Evolutionary conservation across 208 protist species (phyloP), one percentile per base, ranked within the genome.

Genomic region (Acanthamoeba triangularis): DNA sequence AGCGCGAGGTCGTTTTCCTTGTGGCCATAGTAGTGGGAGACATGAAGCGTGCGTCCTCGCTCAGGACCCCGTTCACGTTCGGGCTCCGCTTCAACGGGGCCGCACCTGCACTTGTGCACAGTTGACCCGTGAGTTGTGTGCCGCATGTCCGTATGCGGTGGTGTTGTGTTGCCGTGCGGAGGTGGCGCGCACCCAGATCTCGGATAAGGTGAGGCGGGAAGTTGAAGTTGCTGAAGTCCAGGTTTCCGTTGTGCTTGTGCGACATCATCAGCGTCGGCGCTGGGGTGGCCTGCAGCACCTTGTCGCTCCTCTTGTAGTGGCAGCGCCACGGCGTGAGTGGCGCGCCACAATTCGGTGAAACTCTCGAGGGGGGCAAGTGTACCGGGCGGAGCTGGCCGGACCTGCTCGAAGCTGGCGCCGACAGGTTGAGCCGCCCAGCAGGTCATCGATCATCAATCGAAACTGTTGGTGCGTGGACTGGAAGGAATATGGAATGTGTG

Each of bases 141-240:
- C 52, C 56, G 20, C 67, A n/a, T n/a, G n/a, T 13, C 5, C 23
- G 35, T 30, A 8, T 23, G 28, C 67, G 30, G 14, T 10, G n/a
- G 20, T 23, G 25, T 30, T 23, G 67, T 76, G 30, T 28, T 14
- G 37, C 10, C 35, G 20, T 37, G 69, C 69, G n/a, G 69, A 0
- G n/a, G 13, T 30, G 18, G 54, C 13, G 63, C 23, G 84, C 11
- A 91, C 84, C 84, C 11, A 69, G 11, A 16, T 91, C 84, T 37
- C 49, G 18, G 33, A 8, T 6, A 28, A 91, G 47, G 76, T 47
- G 44, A 23, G 84, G 84, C 16, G 59, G 84, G 49, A 91, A 91
- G 84, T 91, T 67, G 56, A 91, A 91, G 84, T 67, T 59, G 84
- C 47, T 91, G 25, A 91, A 91, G 84, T 91, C 84, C 18, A 91